A percentile compares a stretch with the other conserved stretches of the same genome.
Conservation (phyloP, 371 early-diverging fungal genomes). For the Actinomortierella wolfii region DNA sequence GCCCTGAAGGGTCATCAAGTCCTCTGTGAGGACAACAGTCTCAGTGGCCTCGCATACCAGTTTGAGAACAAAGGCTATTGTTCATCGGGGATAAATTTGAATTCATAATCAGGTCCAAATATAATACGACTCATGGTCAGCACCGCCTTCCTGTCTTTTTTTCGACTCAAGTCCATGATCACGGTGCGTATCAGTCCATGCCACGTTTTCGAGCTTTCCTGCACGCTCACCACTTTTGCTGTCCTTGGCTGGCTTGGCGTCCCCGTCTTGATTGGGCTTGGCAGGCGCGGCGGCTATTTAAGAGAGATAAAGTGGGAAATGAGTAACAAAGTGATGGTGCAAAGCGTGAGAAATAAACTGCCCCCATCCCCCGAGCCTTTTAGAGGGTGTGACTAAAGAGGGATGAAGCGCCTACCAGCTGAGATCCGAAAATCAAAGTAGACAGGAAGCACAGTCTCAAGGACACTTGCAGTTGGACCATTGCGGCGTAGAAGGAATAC, state of each 20-base stretch:
- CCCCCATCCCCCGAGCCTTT: constrained; percentile 37
- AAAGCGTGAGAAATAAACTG: constrained; percentile 16
- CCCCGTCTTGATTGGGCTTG: no score
- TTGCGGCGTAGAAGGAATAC: constrained; percentile 49
- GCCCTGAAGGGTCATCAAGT: constrained; percentile 45
- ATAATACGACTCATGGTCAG: no score
- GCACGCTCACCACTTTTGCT: no score
- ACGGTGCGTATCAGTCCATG: no score
- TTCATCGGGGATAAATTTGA: not conserved
- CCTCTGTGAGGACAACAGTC: constrained; percentile 29
- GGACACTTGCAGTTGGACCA: constrained; percentile 25
- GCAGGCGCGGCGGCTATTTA: constrained; percentile 2
- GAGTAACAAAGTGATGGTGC: constrained; percentile 15
- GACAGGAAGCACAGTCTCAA: constrained; percentile 47
- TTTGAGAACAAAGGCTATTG: constrained; percentile 32
- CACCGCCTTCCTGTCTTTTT: no score
- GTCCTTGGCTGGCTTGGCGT: no score
- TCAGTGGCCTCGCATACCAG: constrained; percentile 28
- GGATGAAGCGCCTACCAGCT: constrained; percentile 34
- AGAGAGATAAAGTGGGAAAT: not conserved
- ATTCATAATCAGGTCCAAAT: no score
- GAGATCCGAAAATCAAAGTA: constrained; percentile 52
- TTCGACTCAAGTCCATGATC: no score
- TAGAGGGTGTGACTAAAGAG: constrained; percentile 6
- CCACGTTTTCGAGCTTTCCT: no score